Base-by-base conservation (phyloP, 495 filamentous ascomycete species). In the Pyronema omphalodes region DNA sequence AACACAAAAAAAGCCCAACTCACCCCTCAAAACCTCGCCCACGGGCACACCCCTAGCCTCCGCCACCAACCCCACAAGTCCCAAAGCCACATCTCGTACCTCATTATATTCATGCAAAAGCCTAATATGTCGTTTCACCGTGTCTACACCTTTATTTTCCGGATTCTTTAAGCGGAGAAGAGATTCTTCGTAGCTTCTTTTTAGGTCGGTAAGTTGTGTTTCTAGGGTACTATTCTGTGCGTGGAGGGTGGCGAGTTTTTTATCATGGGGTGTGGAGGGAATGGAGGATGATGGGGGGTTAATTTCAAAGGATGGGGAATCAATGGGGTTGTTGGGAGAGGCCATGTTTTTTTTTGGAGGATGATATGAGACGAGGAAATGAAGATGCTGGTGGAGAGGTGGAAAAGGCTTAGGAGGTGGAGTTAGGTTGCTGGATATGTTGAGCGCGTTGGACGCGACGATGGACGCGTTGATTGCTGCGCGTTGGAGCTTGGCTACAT, bases 81-180 rank as follows among this genome's bases (percentile, higher is more conserved):
- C 62, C 51, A 64, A 50, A 12, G 62, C 62, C 6, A 64, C 61
- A 60, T 65, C 62, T 33, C 61, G 52, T 9, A 65, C 55, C 37
- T 65, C 62, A 39, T 65, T 65, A 49, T 62, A 65, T 45, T 65
- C 61, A 41, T 65, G 62, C 37, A 65, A 55, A 9, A 61, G 46
- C 19, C 51, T 57, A 34, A 65, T 65, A 51, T 65, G 62, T 29
- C 57, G 33, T 33, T 59, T 61, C 19, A 65, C 62, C 9, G 61
- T 65, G n/a, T 58, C 47, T 3, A 11, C 47, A 1, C 47, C 47
- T 9, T 34, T 36, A 5, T 1, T 45, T 15, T 60, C 52, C 15
- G 61, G 51, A 23, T 57, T 47, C 4, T 23, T 45, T n/a, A n/a
- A n/a, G n/a, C 8, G n/a, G n/a, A n/a, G n/a, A n/a, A n/a, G n/a